phyloP scores from a whole-genome alignment of 1,139 yeast species.

The Meyerozyma elateridarum region DNA sequence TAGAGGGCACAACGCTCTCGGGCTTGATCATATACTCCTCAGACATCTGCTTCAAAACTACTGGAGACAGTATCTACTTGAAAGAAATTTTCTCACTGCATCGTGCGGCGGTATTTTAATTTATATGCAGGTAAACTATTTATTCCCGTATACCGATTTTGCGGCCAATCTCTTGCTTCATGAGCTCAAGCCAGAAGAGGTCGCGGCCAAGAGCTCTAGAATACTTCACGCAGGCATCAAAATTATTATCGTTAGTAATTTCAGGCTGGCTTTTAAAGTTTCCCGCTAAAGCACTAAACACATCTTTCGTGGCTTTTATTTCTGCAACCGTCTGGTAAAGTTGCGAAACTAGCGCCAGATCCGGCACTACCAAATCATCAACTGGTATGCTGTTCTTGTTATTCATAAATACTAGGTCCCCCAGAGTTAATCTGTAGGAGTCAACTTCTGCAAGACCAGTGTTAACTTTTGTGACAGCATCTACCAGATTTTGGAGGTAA shows the following conservation, averaged over 20 bases:
- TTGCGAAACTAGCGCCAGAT: conserved; percentile 38
- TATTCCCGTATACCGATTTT: conserved; percentile 15
- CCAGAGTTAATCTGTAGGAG: conserved; percentile 19
- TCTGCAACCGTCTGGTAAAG: conserved; percentile 65
- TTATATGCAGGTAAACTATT: background rate
- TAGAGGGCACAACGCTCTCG: conserved; percentile 70
- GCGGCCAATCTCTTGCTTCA: conserved; percentile 29
- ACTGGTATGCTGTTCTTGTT: conserved; percentile 16
- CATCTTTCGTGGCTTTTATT: conserved; percentile 66
- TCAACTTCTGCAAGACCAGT: conserved; percentile 21
- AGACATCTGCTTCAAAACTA: too few species aligned
- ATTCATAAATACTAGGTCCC: conserved; percentile 17
- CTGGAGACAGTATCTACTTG: conserved; percentile 1
- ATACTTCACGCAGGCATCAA: conserved; percentile 54
- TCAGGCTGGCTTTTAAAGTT: conserved; percentile 36
- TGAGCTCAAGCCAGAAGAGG: conserved; percentile 53
- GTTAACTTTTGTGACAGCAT: conserved; percentile 23
- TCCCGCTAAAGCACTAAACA: conserved; percentile 53
- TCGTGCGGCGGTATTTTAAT: conserved; percentile 24
- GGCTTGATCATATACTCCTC: conserved; percentile 84
- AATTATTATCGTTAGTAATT: conserved; percentile 27
- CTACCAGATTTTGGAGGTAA: conserved; percentile 30
- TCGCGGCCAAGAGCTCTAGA: conserved; percentile 70
- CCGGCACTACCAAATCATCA: conserved; percentile 38
- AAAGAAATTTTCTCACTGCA: conserved; percentile 10